A percentile compares a stretch with the other conserved stretches of the same genome.
phyloP scores from a whole-genome alignment of 2,329 filamentous ascomycete species.

The Purpureocillium takamizusanense region DNA sequence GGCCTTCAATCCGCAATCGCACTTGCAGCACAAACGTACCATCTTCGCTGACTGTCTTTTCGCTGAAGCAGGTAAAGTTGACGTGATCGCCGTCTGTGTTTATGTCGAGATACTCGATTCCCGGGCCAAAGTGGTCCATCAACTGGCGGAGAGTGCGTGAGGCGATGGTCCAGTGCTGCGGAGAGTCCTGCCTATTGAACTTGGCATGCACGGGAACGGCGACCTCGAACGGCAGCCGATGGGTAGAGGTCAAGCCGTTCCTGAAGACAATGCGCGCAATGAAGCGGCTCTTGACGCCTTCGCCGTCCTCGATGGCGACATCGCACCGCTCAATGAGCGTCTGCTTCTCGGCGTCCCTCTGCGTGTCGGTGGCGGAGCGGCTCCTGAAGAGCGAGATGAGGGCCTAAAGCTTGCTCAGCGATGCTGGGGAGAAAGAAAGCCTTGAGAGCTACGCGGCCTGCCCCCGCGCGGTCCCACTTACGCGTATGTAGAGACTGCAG shows the following conservation, averaged over 20 bases:
- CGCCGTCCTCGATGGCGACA: constrained; percentile 62
- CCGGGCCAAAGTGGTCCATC: constrained; percentile 72
- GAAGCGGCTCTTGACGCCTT: constrained; percentile 63
- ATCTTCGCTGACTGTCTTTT: constrained; percentile 61
- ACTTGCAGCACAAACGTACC: constrained; percentile 15
- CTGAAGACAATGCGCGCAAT: constrained; percentile 65
- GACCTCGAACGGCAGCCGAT: constrained; percentile 66
- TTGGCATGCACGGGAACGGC: constrained; percentile 67
- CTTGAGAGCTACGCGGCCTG: too few relatives aligned
- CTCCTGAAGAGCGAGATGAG: constrained; percentile 68
- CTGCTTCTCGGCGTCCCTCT: constrained; percentile 52
- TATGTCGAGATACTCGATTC: constrained; percentile 73
- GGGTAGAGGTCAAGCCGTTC: constrained; percentile 70
- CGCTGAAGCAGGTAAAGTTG: constrained; percentile 74
- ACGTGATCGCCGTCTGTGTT: constrained; percentile 65
- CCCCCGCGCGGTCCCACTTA: constrained; percentile 18
- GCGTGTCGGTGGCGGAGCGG: constrained; percentile 48
- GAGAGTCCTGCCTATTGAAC: constrained; percentile 58
- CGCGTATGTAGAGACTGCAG: constrained; percentile 66
- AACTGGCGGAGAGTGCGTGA: constrained; percentile 63
- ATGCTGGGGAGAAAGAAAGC: not conserved
- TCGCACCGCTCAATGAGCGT: constrained; percentile 67
- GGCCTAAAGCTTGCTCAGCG: constrained; percentile 30
- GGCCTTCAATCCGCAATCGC: too few relatives aligned
- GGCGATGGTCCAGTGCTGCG: constrained; percentile 64